These are phyloP conservation scores for Mycena capillaripes DNA, from an alignment of 768 basidiomycete species.

Conservation along the genomic window DNA sequence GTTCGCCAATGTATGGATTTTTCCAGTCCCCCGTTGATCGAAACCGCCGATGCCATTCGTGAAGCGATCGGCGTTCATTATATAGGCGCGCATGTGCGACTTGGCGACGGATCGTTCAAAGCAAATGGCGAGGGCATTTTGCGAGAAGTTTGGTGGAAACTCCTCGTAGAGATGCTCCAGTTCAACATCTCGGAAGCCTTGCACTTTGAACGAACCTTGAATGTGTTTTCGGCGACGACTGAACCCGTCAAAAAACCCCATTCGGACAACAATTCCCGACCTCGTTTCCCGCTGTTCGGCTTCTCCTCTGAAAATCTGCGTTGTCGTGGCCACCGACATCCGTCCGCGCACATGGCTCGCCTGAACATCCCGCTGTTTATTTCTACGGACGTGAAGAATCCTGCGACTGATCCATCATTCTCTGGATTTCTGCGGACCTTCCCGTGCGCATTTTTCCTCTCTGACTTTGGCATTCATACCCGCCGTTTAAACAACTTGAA, in stretches of 20 bases:
- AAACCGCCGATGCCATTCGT: conserved; percentile 60
- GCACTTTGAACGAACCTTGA: conserved; percentile 43
- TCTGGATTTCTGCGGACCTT: conserved; percentile 64
- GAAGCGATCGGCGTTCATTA: conserved; percentile 61
- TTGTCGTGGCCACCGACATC: conserved; percentile 60
- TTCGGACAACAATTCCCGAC: conserved; percentile 15
- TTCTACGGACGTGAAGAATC: conserved; percentile 69
- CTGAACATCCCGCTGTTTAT: conserved; percentile 76
- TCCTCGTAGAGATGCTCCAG: conserved; percentile 65
- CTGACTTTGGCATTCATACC: conserved; percentile 59
- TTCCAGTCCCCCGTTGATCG: conserved; percentile 60
- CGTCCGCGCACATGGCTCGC: conserved; percentile 38
- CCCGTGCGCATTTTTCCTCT: conserved; percentile 73
- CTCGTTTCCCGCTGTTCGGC: conserved; percentile 33
- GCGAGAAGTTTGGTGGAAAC: conserved; percentile 67
- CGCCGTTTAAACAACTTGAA: conserved; percentile 49
- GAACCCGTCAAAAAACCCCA: background rate
- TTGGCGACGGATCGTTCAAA: conserved; percentile 78
- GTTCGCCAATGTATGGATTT: conserved; percentile 73
- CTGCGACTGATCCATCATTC: conserved; percentile 58
- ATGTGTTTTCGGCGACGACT: conserved; percentile 30
- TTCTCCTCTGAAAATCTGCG: conserved; percentile 41
- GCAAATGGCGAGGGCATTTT: conserved; percentile 56
- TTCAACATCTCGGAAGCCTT: conserved; percentile 53
- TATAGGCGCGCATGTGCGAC: conserved; percentile 75